Conservation (phyloP, 345 rosid genomes). For the Streptanthus diversifolius region DNA sequence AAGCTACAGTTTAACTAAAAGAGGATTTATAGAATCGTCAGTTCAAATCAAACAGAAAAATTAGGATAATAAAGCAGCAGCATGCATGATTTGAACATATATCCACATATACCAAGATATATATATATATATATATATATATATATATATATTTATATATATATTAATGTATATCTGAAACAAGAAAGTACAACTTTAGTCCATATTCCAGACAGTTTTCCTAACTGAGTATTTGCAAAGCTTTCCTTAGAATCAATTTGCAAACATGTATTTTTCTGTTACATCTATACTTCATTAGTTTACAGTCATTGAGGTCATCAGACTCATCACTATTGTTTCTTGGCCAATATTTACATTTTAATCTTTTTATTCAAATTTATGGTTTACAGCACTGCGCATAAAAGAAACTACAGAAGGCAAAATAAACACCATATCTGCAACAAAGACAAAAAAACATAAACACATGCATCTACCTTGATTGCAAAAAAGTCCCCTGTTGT, state of each 20-base stretch:
- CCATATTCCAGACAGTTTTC: neutral
- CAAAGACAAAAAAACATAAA: slow-evolving; percentile 7
- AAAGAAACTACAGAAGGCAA: neutral
- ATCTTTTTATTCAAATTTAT: slow-evolving; percentile 1
- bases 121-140: neutral
- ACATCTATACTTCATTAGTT: neutral
- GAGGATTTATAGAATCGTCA: neutral
- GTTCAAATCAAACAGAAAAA: neutral
- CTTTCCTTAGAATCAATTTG: neutral
- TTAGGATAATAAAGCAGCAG: neutral
- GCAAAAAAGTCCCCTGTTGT: slow-evolving; percentile 87
- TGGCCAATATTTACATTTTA: neutral
- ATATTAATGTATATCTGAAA: neutral
- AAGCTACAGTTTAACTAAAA: neutral
- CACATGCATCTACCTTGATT: slow-evolving; percentile 59
- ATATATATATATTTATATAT: no score
- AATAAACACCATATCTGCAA: slow-evolving; percentile 7
- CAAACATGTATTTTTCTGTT: slow-evolving; percentile 2
- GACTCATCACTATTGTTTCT: neutral
- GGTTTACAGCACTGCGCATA: neutral
- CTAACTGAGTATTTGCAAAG: neutral
- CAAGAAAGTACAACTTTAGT: neutral
- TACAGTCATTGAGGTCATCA: neutral
- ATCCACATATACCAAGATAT: neutral
- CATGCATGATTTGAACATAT: neutral